Conservation (phyloP, 1,284 basidiomycete genomes). For the Psilocybe mexicana region DNA sequence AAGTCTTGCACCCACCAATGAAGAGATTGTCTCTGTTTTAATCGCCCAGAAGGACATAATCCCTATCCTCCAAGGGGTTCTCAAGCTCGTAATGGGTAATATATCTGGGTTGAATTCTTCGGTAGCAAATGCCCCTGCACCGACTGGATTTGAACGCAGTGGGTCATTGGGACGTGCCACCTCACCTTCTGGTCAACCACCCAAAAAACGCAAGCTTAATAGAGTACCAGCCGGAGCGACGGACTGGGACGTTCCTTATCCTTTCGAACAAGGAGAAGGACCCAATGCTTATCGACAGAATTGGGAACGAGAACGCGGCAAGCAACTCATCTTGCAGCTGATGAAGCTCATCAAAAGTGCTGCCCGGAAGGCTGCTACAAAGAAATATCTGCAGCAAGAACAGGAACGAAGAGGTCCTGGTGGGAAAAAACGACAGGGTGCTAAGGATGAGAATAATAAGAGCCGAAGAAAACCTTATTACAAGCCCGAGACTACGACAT, state of each 20-base stretch:
- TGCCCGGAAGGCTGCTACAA: conserved; percentile 51
- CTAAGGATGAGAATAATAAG: background rate
- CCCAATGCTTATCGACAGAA: conserved; percentile 56
- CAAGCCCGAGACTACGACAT: conserved; percentile 33
- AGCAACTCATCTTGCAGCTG: conserved; percentile 61
- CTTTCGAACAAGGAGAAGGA: conserved; percentile 68
- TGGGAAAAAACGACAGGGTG: conserved; percentile 20
- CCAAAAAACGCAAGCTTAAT: conserved; percentile 63
- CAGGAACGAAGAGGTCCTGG: conserved; percentile 21
- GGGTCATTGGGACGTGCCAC: conserved; percentile 10
- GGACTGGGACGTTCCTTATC: conserved; percentile 81
- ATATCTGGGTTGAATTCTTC: conserved; percentile 6
- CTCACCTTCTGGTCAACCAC: background rate
- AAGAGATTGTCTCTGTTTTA: conserved; percentile 60
- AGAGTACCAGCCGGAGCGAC: conserved; percentile 72
- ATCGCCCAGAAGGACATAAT: conserved; percentile 66
- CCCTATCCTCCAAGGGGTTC: conserved; percentile 59
- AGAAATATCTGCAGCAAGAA: conserved; percentile 35
- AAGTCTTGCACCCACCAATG: conserved; percentile 40
- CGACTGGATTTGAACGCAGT: conserved; percentile 16
- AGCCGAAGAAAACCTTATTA: conserved; percentile 26
- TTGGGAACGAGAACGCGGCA: conserved; percentile 65
- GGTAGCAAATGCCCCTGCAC: conserved; percentile 2
- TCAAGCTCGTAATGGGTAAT: conserved; percentile 46
- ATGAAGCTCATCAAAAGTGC: conserved; percentile 61